Percentiles rank a stretch among this genome's conserved stretches.
Evolutionary conservation across 805 yeast genomes (phyloP).

Genomic region (Grigorovia humatica): DNA sequence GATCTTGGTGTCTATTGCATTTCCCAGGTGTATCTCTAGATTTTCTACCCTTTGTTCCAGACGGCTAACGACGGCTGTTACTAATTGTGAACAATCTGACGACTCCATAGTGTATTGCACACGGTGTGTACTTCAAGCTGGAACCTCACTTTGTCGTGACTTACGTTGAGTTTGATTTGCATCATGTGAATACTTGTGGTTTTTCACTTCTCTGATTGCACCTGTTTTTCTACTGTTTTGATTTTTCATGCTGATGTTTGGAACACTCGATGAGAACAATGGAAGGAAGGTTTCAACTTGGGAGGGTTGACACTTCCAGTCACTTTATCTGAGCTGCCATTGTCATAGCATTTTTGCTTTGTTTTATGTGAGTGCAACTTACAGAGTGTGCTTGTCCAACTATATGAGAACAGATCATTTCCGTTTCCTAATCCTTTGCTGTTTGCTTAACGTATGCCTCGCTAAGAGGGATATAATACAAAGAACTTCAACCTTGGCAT

Average conservation of each 20-base stretch:
- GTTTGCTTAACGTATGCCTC: background rate
- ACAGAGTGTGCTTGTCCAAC: too few relatives aligned
- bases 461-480: slow-evolving; percentile 11
- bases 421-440: background rate
- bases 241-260: background rate
- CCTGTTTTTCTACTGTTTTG: background rate
- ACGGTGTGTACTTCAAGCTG: too few relatives aligned
- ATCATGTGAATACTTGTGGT: background rate
- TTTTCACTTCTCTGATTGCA: background rate
- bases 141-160: background rate
- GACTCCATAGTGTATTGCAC: background rate
- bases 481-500: slow-evolving; percentile 12
- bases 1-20: background rate
- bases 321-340: too few relatives aligned
- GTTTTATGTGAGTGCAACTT: too few relatives aligned
- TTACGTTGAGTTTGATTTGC: background rate
- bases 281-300: too few relatives aligned
- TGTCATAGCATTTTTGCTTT: too few relatives aligned
- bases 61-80: background rate
- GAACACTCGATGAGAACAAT: too few relatives aligned
- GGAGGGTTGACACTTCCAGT: too few relatives aligned
- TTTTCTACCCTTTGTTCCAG: background rate
- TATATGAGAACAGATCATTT: background rate
- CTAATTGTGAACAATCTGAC: background rate
- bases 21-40: background rate